A percentile compares a stretch with the other conserved stretches of the same genome.
These are phyloP conservation scores for Cystobasidium sp. DNA, from an alignment of 1,284 basidiomycete genomes.

Conservation along the genomic window DNA sequence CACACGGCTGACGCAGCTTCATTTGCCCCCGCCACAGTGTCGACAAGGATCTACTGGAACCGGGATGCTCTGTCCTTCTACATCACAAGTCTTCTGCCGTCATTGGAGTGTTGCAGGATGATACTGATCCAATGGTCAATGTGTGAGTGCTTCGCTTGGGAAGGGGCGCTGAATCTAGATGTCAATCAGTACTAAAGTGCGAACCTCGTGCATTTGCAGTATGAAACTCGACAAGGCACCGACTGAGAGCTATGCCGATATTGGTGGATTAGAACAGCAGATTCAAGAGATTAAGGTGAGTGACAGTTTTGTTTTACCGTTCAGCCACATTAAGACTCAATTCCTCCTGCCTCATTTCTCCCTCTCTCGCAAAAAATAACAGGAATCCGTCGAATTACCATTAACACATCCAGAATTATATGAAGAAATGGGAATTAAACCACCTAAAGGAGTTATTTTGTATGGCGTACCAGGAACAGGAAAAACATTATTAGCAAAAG, in stretches of 20 bases:
- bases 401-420: conserved; percentile 98
- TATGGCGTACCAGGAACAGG: conserved; percentile 99
- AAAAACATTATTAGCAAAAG: conserved; percentile 96
- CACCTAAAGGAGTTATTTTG: conserved; percentile 98
- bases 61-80: conserved; percentile 90
- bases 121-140: conserved; percentile 95
- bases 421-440: conserved; percentile 99
- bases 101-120: conserved; percentile 94
- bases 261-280: conserved; percentile 94
- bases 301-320: conserved; percentile 21
- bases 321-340: conserved; percentile 20
- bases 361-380: neutral
- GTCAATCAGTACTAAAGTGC: neutral
- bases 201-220: conserved; percentile 14
- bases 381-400: conserved; percentile 98
- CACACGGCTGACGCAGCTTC: conserved; percentile 28
- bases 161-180: conserved; percentile 54
- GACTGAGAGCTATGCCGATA: conserved; percentile 97
- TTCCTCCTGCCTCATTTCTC: neutral
- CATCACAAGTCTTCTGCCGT: conserved; percentile 97
- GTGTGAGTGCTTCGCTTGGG: conserved; percentile 62
- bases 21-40: conserved; percentile 60
- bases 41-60: conserved; percentile 97
- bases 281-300: conserved; percentile 98
- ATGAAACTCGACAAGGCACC: conserved; percentile 90